Percentiles rank a stretch among this genome's conserved stretches.
Conservation (phyloP, 208 protist genomes). For the Leishmania mexicana region DNA sequence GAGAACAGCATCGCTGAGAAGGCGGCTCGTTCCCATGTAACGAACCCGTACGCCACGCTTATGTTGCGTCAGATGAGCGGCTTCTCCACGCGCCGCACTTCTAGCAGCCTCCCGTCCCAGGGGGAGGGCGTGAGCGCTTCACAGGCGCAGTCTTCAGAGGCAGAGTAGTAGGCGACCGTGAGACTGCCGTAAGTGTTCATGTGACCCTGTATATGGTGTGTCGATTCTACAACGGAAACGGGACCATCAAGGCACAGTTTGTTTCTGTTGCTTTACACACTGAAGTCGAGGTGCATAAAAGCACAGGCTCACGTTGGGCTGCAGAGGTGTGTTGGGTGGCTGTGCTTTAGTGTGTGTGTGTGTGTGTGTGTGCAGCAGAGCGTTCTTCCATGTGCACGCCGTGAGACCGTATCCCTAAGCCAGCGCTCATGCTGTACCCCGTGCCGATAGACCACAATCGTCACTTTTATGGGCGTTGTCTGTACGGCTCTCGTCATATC, state of each 20-base stretch:
- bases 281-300: neutral
- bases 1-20: conserved; percentile 34
- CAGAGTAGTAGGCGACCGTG: neutral
- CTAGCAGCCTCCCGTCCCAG: neutral
- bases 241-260: neutral
- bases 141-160: neutral
- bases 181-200: neutral
- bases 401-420: neutral
- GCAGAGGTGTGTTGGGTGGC: neutral
- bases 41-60: conserved; percentile 33
- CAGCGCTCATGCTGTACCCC: neutral
- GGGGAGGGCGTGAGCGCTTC: too few relatives aligned
- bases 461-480: neutral
- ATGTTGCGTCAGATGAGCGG: conserved; percentile 23
- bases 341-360: neutral
- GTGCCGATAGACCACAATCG: neutral
- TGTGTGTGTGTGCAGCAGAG: neutral
- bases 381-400: neutral
- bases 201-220: neutral
- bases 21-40: conserved; percentile 14
- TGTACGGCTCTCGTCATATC: neutral
- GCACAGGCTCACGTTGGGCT: neutral
- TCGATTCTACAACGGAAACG: neutral
- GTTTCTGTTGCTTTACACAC: neutral
- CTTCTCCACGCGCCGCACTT: neutral